Evolutionary conservation across 371 early-diverging fungal species (phyloP), one percentile per base, ranked within the genome.

Genomic region (Rhizomucor pusillus): DNA sequence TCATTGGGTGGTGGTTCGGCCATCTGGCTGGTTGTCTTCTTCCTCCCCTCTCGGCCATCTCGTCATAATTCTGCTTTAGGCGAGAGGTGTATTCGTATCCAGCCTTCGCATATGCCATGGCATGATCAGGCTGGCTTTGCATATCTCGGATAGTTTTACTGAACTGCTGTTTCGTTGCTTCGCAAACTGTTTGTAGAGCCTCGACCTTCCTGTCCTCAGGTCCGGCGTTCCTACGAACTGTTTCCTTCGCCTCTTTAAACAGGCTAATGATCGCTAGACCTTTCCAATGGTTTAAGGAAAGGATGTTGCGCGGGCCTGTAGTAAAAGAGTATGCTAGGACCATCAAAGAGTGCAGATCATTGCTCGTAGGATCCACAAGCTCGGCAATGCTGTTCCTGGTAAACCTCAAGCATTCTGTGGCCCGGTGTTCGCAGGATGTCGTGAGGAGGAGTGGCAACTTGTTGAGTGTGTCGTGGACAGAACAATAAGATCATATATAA

Each of bases 1-100:
- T n/a, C n/a, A n/a, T n/a, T n/a, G n/a, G n/a, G n/a, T n/a, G 37
- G 37, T 14, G 37, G 37, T 14, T 37, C 37, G 11, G 9, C 37
- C 37, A 47, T 47, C 9, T 18, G 47, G 10, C 22, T 47, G 47
- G 24, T 25, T 9, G 47, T 23, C 3, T 9, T n/a, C 24, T 25
- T 9, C 24, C 25, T 18, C 24, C 25, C 9, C 47, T 25, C n/a
- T 47, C 47, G 1, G 25, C n/a, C 19, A 23, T 47, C 25, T 47
- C 23, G 47, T 22, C 47, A n/a, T 47, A 47, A n/a, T 25, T 47
- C n/a, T n/a, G 47, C 23, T 47, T 47, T n/a, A 47, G 2, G 20
- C 24, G 47, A 19, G 18, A 18, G 24, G 47, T 25, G 47, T 47
- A 47, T 18, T 23, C 12, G 23, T 25, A 23, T 25, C 47, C 47